phyloP scores from a whole-genome alignment of 2,329 filamentous ascomycete genomes.

The Dactylonectria estremocensis region DNA sequence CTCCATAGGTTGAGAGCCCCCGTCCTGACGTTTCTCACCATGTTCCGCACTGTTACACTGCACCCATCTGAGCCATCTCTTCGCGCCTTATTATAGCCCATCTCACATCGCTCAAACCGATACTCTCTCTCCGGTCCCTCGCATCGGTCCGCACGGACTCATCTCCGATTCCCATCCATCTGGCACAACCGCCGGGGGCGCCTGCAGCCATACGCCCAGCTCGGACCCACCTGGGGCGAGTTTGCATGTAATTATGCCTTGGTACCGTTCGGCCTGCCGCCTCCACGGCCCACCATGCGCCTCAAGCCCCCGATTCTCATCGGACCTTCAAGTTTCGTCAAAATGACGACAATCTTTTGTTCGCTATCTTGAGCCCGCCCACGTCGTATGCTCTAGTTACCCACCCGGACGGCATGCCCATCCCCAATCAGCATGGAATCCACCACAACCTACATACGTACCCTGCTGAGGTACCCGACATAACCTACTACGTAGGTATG shows the following conservation, averaged over 20 bases:
- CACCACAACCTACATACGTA: neutral
- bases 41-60: neutral
- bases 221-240: constrained; percentile 11
- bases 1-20: neutral
- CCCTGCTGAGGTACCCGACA: neutral
- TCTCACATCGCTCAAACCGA: constrained; percentile 1
- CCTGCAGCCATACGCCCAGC: constrained; percentile 29
- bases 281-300: constrained; percentile 12
- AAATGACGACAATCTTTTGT: constrained; percentile 31
- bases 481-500: neutral
- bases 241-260: constrained; percentile 19
- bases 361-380: constrained; percentile 2
- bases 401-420: neutral
- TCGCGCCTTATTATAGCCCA: neutral
- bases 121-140: constrained; percentile 12
- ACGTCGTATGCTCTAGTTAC: neutral
- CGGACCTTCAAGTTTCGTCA: constrained; percentile 16
- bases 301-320: constrained; percentile 17
- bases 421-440: constrained; percentile 18
- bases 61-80: neutral
- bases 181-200: constrained; percentile 20
- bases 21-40: neutral
- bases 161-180: constrained; percentile 23
- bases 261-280: constrained; percentile 10
- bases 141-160: constrained; percentile 14